These are phyloP conservation scores for Microascus cirrosus DNA, from an alignment of 2,329 filamentous ascomycete species.

Conservation along the genomic window DNA sequence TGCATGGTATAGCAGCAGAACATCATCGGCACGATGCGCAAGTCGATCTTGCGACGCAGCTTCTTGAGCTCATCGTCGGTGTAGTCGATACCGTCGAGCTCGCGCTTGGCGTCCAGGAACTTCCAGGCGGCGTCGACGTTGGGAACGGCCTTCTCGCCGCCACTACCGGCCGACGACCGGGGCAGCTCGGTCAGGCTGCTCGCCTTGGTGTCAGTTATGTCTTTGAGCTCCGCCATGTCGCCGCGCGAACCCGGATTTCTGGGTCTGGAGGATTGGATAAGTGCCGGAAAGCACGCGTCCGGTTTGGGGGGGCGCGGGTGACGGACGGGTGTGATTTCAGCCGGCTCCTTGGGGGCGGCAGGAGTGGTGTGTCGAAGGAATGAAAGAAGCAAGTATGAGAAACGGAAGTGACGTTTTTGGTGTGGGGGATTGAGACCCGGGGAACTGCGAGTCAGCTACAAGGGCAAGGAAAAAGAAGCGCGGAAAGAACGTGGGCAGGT, in stretches of 20 bases:
- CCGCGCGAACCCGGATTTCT: conserved; percentile 1
- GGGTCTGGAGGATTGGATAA: neutral
- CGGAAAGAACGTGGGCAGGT: neutral
- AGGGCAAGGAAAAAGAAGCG: neutral
- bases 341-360: neutral
- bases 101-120: conserved; percentile 28
- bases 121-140: conserved; percentile 33
- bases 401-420: conserved; percentile 1
- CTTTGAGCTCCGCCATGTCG: conserved; percentile 1
- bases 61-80: conserved; percentile 25
- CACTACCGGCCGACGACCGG: conserved; percentile 4
- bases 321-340: neutral
- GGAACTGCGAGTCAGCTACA: neutral
- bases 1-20: conserved; percentile 52
- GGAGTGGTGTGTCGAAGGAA: neutral
- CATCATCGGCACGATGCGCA: conserved; percentile 49
- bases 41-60: conserved; percentile 45
- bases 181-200: conserved; percentile 1
- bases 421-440: neutral
- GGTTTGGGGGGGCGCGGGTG: neutral
- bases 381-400: conserved; percentile 4
- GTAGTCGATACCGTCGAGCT: conserved; percentile 19
- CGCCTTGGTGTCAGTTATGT: conserved; percentile 3
- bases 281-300: neutral
- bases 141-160: conserved; percentile 7